Base-by-base conservation (phyloP, 139 green algal species). In the Astrephomene gubernaculifera region DNA sequence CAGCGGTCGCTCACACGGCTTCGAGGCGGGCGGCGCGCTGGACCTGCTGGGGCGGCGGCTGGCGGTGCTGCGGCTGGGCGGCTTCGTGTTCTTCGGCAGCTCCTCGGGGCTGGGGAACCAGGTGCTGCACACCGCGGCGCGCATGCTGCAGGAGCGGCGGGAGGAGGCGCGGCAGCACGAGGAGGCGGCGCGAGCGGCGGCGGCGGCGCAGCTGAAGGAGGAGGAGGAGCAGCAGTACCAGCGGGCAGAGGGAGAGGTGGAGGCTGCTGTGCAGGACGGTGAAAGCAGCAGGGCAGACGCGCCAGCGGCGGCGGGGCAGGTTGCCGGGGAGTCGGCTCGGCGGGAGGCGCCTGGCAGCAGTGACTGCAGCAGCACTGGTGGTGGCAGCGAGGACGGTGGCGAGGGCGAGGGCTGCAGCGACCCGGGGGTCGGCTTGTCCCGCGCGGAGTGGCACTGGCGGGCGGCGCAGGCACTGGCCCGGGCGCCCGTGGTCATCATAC, bases 41-140 rank as follows among this genome's bases (percentile, higher is more conserved):
- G 79, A 85, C 19, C 45, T 90, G 81, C 53, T 90, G 61, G 38
- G 57, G 0, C 41, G 64, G 8, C 90, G 89, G 69, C 82, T 93
- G 53, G 92, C 86, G 5, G 89, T 92, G 12, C 85, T 95, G 31
- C 68, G 86, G 3, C 86, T 97, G n/a, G 81, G 73, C 8, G 95
- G 95, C 39, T 98, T 95, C 87, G 87, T 97, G 22, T 98, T 98
- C 90, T 98, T 98, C 75, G 95, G 95, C 21, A 87, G 43, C 69
- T 91, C 78, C 36, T 92, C 94, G 19, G 86, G 88, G 0, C 89
- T 97, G 52, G 85, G 82, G 7, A 86, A 91, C 41, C 85, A 91
- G 67, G 91, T 96, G 54, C 52, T 89, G 65, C 33, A 89, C 71
- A 68, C 89, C 41, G 63, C 68, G 29, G 70, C 53, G 21, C 57